Evolutionary conservation across 2,329 filamentous ascomycete genomes (phyloP).

Genomic region (Paradendryphiella salina): DNA sequence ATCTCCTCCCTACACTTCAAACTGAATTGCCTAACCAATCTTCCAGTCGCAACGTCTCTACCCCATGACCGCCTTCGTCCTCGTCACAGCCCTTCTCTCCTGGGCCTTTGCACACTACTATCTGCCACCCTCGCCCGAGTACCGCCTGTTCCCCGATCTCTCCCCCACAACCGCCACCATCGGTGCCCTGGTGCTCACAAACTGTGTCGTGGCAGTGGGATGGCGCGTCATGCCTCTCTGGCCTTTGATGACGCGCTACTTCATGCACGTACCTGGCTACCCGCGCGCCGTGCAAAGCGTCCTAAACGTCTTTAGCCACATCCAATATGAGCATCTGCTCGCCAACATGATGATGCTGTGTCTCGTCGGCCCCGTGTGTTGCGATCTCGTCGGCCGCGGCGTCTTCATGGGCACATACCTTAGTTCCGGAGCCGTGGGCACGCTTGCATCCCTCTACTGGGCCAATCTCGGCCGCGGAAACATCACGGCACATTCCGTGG

Average conservation of each 20-base stretch:
- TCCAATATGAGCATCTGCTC: constrained; percentile 58
- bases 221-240: constrained; percentile 70
- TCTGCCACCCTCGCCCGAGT: constrained; percentile 31
- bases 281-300: constrained; percentile 66
- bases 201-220: constrained; percentile 59
- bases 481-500: constrained; percentile 37
- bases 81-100: constrained; percentile 31
- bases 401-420: constrained; percentile 44
- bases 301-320: constrained; percentile 71
- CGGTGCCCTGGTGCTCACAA: constrained; percentile 62
- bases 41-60: constrained; percentile 40
- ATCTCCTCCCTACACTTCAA: background rate
- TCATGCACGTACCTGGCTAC: constrained; percentile 52
- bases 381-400: constrained; percentile 44
- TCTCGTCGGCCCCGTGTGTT: constrained; percentile 61
- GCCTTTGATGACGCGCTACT: constrained; percentile 67
- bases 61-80: constrained; percentile 43
- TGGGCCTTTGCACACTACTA: constrained; percentile 42
- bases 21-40: constrained; percentile 1
- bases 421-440: constrained; percentile 40
- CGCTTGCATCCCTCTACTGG: constrained; percentile 38
- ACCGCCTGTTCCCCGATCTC: constrained; percentile 43
- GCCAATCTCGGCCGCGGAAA: constrained; percentile 37
- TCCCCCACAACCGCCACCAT: constrained; percentile 53
- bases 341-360: constrained; percentile 68